phyloP scores from a whole-genome alignment of 768 basidiomycete genomes.

The Suillus variegatus region DNA sequence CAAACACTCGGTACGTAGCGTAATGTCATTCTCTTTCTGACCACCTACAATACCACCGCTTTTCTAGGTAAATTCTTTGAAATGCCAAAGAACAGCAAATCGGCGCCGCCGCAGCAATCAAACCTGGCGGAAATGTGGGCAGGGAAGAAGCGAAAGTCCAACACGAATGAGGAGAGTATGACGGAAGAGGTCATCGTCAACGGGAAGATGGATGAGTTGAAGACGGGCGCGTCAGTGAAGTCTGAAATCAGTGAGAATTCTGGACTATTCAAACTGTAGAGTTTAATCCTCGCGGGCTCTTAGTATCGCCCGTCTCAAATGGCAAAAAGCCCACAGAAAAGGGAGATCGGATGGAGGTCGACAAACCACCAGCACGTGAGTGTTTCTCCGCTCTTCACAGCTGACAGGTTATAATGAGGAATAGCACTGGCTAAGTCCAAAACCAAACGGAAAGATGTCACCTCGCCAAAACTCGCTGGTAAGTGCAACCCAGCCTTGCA shows the following conservation, averaged over 20 bases:
- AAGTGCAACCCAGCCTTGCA: constrained; percentile 13
- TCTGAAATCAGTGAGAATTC: not conserved
- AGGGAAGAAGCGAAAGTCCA: constrained; percentile 45
- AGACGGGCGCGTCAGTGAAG: not conserved
- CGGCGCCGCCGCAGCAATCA: constrained; percentile 74
- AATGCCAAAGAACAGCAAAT: constrained; percentile 69
- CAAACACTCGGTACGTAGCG: constrained; percentile 61
- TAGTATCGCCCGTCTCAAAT: not conserved
- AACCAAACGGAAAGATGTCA: constrained; percentile 41
- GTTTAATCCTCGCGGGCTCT: not conserved
- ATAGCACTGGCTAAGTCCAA: constrained; percentile 32
- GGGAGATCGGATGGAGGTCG: not conserved
- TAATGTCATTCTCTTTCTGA: not conserved
- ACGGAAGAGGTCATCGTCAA: constrained; percentile 18
- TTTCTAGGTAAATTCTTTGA: constrained; percentile 68
- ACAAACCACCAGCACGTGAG: not conserved
- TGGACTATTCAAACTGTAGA: not conserved
- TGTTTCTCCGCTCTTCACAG: too few relatives aligned
- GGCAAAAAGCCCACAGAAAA: not conserved
- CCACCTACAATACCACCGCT: constrained; percentile 3
- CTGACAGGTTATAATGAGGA: not conserved
- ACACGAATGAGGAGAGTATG: constrained; percentile 26
- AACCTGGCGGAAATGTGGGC: constrained; percentile 78
- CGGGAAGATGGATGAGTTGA: not conserved
- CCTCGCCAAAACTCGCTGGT: constrained; percentile 22